Conservation (phyloP, 306 rosid genomes). For the Corylus americana region DNA sequence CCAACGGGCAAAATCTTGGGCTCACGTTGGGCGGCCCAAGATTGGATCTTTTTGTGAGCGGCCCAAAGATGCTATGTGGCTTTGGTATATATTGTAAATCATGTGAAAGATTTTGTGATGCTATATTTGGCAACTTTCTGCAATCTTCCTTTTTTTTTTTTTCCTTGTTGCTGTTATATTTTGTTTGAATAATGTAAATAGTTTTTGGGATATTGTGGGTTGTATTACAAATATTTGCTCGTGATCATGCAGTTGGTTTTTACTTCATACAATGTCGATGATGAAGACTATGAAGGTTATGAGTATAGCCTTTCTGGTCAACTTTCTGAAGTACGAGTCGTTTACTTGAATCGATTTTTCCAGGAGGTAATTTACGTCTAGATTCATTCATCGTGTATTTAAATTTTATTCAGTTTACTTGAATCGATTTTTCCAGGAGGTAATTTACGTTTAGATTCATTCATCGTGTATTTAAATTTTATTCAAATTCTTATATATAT, state of each 20-base stretch:
- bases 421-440: constrained; percentile 96
- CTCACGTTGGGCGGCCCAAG: too few relatives aligned
- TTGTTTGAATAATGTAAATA: neutral
- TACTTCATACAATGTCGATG: constrained; percentile 71
- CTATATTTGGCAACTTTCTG: neutral
- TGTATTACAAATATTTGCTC: constrained; percentile 25
- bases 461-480: neutral
- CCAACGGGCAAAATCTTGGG: too few relatives aligned
- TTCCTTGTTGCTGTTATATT: neutral
- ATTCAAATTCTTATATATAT: constrained; percentile 15
- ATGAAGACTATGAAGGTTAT: constrained; percentile 88
- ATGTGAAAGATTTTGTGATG: neutral
- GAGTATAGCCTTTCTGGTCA: constrained; percentile 85
- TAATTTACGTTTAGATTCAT: constrained; percentile 32
- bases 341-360: constrained; percentile 85
- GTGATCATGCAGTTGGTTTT: constrained; percentile 69
- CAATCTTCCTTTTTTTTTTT: neutral
- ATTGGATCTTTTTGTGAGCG: too few relatives aligned
- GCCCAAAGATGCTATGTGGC: neutral
- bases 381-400: constrained; percentile 9
- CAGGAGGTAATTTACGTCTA: constrained; percentile 71
- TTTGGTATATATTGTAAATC: neutral
- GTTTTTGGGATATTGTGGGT: constrained; percentile 19
- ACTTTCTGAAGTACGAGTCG: constrained; percentile 96
- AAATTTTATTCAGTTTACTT: constrained; percentile 48